Evolutionary conservation across 352 stramenopile species (phyloP), one percentile per base, ranked within the genome.

Genomic region (Globisporangium sylvaticum): DNA sequence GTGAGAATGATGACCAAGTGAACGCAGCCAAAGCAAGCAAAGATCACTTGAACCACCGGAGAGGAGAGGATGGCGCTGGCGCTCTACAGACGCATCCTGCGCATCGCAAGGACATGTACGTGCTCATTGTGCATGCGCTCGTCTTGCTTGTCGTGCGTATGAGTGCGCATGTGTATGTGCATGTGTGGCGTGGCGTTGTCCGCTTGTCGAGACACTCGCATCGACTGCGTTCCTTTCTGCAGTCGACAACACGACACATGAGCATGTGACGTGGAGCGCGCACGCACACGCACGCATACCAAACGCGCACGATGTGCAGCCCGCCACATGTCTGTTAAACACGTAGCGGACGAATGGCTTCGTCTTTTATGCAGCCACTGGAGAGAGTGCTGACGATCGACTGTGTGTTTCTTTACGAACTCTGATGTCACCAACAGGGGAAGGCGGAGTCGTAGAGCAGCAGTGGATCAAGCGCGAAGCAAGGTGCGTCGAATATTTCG

Each of bases 21-120:
- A 44, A 58, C 25, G n/a, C n/a, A n/a, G n/a, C n/a, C n/a, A n/a
- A n/a, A 39, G 8, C 31, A 56, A n/a, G 2, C 22, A 25, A 44
- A 60, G 22, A n/a, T 32, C 54, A 12, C 12, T 58, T 42, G n/a
- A 25, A 63, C 32, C 31, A 66, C 24, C 34, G 20, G 50, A 63
- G 55, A 29, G n/a, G 18, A 18, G 44, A 22, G 20, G 61, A 77
- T 80, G 67, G 83, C 81, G 65, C 71, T 91, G 25, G 68, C 82
- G 58, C 81, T 92, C 42, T 92, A 93, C 62, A 81, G 83, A 46
- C 87, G 84, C 67, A 81, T 92, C 52, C 71, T 94, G 56, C 87
- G 87, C 58, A 76, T 89, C 22, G 87, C 84, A 7, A 66, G 84
- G 24, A 87, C 74, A 65, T 94, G 86, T 94, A 80, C 62, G 84